Base-by-base conservation (phyloP, 495 filamentous ascomycete species). In the Thermothielavioides terrestris region DNA sequence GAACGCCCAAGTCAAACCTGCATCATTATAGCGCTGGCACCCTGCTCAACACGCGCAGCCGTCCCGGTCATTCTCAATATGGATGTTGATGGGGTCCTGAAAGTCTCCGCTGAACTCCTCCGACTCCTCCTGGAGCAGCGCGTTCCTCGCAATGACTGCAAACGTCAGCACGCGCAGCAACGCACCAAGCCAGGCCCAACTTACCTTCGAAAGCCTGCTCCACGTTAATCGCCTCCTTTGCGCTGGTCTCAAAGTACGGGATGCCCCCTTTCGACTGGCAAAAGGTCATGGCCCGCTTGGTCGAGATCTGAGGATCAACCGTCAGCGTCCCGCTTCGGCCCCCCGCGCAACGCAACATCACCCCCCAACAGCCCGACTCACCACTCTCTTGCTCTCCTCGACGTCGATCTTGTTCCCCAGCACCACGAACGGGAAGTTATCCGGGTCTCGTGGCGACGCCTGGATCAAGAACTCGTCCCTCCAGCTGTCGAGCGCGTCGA, bases 341-440 rank as follows among this genome's bases (percentile, higher is more conserved):
- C 35, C 6, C 7, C 40, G 28, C 23, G n/a, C 22, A 2, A 7
- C 46, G 1, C 35, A 21, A 23, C 14, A 15, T 2, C 11, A 27
- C 8, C 18, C 7, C 7, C n/a, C n/a, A n/a, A n/a, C 2, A 20
- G 14, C 15, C 34, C 28, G 22, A 73, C 77, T 53, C 63, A 84
- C 82, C 76, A 92, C 88, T 58, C 92, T 77, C 77, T 95, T 97
- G 77, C 83, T 94, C 70, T 99, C 92, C 64, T 96, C 90, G 30
- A 95, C 85, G 75, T 99, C 92, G 61, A 97, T 94, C 77, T 99
- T 99, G 74, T 99, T 99, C 28, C 94, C 92, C 43, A 99, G 80
- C 20, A 97, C 90, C 42, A 95, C 92, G 65, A 99, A 99, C 38
- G 92, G 92, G 64, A 99, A 99, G 68, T 81, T 94, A 70, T 97